Base-by-base conservation (phyloP, 257 asterid species). In the Solanum paucissectum region DNA sequence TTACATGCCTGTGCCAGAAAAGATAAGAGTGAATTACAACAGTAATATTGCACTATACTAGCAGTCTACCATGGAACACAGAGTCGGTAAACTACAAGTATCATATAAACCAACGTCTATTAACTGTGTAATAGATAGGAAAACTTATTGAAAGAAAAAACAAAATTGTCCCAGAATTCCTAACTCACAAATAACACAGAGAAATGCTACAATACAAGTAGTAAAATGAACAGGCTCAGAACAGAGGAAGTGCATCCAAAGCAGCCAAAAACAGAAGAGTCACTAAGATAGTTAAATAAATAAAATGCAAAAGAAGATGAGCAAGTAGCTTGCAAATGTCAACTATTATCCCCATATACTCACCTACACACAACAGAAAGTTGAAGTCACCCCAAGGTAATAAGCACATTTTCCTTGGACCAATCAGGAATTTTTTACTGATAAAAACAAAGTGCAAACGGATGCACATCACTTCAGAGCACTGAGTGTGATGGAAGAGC, bases 1-100 rank as follows among this genome's bases (percentile, higher is more conserved):
- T 96, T 96, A 85, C 99, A 96, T 32, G 97, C 99, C 99, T 96
- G 87, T 90, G 90, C 23, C n/a, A 84, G 27, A 49, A 60, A 20
- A 4, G 82, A 64, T 20, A 11, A 72, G 25, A 46, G 44, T 33
- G 42, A 34, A 25, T 58, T 82, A 49, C 29, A 82, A 6, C 4
- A 18, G 86, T 49, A 82, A 13, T 12, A 23, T 12, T 12, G 33
- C 36, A 76, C 10, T 21, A 23, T n/a, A 40, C 9, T 73, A 73
- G 49, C 49, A 36, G 82, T 73, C 82, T 73, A 36, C 16, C 82
- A 73, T 36, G 32, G 21, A 46, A 49, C 32, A 82, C 32, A 82
- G 44, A 82, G 20, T 82, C 71, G 18, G 20, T 49, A 49, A 81
- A 46, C 25, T 49, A 46, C 69, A 0, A 74, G 20, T 82, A 82